Evolutionary conservation across 2,329 filamentous ascomycete species (phyloP).

Genomic region (Xylaria sp.): DNA sequence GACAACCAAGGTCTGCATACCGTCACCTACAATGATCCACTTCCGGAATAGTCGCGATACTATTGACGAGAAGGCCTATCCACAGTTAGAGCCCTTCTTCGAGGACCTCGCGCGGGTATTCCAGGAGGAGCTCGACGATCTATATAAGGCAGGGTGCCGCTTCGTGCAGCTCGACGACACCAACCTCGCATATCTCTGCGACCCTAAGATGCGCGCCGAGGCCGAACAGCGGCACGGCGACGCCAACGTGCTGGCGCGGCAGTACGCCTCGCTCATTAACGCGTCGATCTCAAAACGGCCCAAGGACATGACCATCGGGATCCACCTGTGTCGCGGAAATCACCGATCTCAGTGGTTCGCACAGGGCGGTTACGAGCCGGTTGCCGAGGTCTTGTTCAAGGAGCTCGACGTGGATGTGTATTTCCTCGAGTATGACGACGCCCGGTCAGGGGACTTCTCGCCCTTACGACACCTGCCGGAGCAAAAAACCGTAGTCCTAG

Average conservation of each 20-base stretch:
- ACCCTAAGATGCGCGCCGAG: conserved; percentile 63
- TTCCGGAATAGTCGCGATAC: conserved; percentile 65
- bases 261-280: conserved; percentile 67
- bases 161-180: conserved; percentile 69
- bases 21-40: conserved; percentile 68
- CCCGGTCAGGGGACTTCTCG: conserved; percentile 64
- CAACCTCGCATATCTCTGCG: conserved; percentile 68
- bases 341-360: conserved; percentile 68
- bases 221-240: conserved; percentile 63
- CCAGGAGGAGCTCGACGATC: conserved; percentile 63
- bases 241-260: conserved; percentile 58
- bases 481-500: conserved; percentile 65
- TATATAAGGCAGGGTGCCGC: conserved; percentile 63
- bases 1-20: conserved; percentile 66
- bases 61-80: conserved; percentile 64
- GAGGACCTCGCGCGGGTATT: conserved; percentile 65
- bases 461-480: conserved; percentile 64
- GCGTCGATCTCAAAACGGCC: conserved; percentile 62
- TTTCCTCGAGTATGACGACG: conserved; percentile 69
- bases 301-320: conserved; percentile 64
- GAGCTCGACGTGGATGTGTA: conserved; percentile 67
- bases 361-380: conserved; percentile 67
- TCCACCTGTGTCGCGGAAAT: conserved; percentile 67
- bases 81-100: conserved; percentile 65
- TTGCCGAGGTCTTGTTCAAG: conserved; percentile 66